These are phyloP conservation scores for Gossypium anomalum DNA, from an alignment of 345 rosid species.

Conservation along the genomic window DNA sequence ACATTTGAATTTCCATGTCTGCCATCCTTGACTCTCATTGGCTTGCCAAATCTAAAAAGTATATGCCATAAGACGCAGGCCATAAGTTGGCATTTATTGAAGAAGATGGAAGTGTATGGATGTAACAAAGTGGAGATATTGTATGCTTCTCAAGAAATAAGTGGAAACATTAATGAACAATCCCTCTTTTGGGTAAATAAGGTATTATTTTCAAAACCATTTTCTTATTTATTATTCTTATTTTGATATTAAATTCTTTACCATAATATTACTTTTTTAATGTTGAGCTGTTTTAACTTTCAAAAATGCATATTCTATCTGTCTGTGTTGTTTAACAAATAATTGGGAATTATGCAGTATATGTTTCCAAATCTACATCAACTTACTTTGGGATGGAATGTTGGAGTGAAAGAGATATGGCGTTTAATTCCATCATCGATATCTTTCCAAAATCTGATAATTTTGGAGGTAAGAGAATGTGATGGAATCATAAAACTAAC, in stretches of 20 bases:
- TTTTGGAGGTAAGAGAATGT: background rate
- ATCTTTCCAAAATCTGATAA: background rate
- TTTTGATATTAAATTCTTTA: background rate
- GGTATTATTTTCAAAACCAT: background rate
- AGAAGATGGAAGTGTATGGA: background rate
- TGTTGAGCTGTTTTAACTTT: background rate
- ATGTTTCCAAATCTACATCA: background rate
- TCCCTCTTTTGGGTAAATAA: background rate
- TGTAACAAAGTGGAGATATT: background rate
- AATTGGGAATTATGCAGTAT: background rate
- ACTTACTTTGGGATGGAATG: background rate
- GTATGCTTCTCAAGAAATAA: background rate
- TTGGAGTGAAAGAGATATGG: background rate
- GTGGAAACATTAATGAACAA: background rate
- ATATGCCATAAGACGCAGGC: background rate
- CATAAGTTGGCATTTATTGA: background rate
- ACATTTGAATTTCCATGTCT: background rate
- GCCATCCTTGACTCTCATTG: background rate
- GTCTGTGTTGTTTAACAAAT: background rate
- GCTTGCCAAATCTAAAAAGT: background rate
- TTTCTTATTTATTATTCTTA: background rate
- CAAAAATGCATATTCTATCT: background rate
- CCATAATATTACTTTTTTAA: background rate
- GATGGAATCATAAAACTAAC: background rate
- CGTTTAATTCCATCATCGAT: background rate